Evolutionary conservation across 2,329 filamentous ascomycete species (phyloP).

Genomic region (Apiospora koreana): DNA sequence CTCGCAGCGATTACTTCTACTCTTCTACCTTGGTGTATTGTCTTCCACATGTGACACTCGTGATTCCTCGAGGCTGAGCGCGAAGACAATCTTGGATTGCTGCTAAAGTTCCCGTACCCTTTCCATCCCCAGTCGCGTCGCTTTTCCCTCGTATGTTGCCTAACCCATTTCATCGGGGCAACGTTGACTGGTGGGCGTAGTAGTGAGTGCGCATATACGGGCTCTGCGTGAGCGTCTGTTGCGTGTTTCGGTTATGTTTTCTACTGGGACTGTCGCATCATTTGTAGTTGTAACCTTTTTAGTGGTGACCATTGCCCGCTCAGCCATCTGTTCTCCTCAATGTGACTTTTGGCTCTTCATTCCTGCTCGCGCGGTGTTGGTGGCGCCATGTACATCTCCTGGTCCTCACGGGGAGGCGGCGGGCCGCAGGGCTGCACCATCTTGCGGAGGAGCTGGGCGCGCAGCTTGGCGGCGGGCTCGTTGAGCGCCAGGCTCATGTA

Average conservation of each 20-base stretch:
- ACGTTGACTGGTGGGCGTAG: neutral
- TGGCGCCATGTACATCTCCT: slow-evolving; percentile 27
- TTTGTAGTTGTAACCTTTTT: neutral
- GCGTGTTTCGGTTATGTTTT: neutral
- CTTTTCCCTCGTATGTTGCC: neutral
- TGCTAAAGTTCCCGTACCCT: neutral
- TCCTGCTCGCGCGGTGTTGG: neutral
- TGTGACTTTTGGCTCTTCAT: neutral
- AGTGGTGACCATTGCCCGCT: neutral
- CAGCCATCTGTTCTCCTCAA: too few relatives aligned
- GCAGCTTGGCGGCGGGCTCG: slow-evolving; percentile 77
- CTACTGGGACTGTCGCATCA: neutral
- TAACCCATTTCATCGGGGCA: neutral
- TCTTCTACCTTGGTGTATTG: neutral
- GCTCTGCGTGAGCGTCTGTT: neutral
- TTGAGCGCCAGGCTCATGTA: slow-evolving; percentile 92
- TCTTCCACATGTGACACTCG: neutral
- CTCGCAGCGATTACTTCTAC: neutral
- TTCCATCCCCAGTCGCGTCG: neutral
- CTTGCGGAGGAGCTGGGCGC: slow-evolving; percentile 79
- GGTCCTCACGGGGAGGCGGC: slow-evolving; percentile 57
- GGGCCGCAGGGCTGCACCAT: slow-evolving; percentile 66
- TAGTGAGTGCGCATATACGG: too few relatives aligned
- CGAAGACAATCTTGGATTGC: neutral
- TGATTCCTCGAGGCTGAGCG: neutral